Base-by-base conservation (phyloP, 2,329 filamentous ascomycete species). In the Teratosphaeria zuluensis region DNA sequence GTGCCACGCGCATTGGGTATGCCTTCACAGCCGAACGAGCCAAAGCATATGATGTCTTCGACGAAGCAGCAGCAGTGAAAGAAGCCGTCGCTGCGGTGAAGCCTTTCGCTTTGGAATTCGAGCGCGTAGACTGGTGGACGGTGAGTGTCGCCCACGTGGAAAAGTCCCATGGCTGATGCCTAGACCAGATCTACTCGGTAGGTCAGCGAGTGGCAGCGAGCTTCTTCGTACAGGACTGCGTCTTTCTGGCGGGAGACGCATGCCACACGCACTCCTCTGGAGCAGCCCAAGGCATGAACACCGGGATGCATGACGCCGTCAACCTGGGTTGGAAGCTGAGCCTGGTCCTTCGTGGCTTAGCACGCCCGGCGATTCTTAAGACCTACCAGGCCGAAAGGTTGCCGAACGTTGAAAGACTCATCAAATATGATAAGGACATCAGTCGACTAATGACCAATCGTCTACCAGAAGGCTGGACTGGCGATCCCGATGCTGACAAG, bases 1-100 rank as follows among this genome's bases (percentile, higher is more conserved):
- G 79, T 1, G 77, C 75, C 0, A 81, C 79, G 0, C 74, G 81
- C 4, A 81, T 84, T 35, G 81, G 81, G 3, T 83, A 78, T 61
- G 79, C 80, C 0, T 78, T 80, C 62, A 80, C 75, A 2, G 71
- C 75, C 0, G 76, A 76, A 48, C 66, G 59, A 3, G 60, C 55
- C 7, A 58, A 63, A 53, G 54, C 60, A 14, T 65, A 65, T 31
- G 60, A 63, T 9, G 54, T 58, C n/a, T 65, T 65, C 24, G 62
- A 65, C 55, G 60, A 65, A 55, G 60, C 56, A 16, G 63, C 62
- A 21, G 60, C 61, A 7, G 73, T 74, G 7, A 67, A 70, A 33
- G 75, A 77, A 62, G 75, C 75, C 3, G 71, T 75, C 30, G 70
- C 72, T 5, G 69, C 73, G 1, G 71, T 77, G 6, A 71, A 73